Percentiles rank a stretch among this genome's conserved stretches.
Conservation (phyloP, 1,284 basidiomycete species). For the Austropuccinia psidii region DNA sequence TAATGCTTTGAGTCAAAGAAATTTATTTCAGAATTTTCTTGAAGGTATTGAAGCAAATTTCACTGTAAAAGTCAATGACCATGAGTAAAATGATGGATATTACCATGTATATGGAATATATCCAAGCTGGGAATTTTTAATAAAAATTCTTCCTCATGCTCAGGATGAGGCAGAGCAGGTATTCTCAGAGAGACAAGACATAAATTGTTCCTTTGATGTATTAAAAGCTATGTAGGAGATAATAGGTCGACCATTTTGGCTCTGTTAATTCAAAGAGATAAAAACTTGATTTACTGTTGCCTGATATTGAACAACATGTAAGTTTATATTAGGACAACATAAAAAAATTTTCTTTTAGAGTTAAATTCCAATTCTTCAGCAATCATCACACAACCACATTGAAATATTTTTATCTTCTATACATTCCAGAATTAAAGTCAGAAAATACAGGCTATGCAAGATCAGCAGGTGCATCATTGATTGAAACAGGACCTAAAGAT, state of each 20-base stretch:
- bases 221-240: neutral
- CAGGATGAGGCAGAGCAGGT: neutral
- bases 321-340: neutral
- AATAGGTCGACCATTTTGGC: neutral
- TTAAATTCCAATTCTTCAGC: no score
- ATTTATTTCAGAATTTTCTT: neutral
- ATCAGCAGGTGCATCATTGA: no score
- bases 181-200: neutral
- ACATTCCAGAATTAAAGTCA: no score
- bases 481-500: no score
- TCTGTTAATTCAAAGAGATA: neutral
- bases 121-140: neutral
- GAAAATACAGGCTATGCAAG: no score
- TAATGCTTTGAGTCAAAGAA: neutral
- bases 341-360: no score
- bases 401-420: no score
- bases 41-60: neutral
- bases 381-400: no score
- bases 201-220: neutral
- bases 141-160: neutral
- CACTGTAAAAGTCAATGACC: neutral
- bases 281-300: neutral
- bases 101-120: slow-evolving; percentile 13
- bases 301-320: neutral
- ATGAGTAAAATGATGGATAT: neutral